These are phyloP conservation scores for Arthroderma sp. DNA, from an alignment of 2,329 filamentous ascomycete species.

Conservation along the genomic window DNA sequence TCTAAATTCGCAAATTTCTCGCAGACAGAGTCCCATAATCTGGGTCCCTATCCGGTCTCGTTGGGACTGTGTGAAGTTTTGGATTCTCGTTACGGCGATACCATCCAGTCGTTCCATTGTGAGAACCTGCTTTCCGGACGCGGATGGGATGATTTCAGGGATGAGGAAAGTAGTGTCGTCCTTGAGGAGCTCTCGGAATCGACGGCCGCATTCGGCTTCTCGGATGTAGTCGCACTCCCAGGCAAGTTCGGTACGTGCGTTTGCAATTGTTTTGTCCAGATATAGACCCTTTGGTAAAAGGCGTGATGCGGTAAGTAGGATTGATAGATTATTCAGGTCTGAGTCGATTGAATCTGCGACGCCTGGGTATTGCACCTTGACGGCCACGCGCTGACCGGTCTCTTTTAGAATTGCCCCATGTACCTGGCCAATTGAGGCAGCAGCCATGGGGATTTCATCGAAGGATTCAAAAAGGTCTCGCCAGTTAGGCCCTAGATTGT, in stretches of 20 bases:
- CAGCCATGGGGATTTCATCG: constrained; percentile 82
- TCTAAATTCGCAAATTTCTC: constrained; percentile 84
- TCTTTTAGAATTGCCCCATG: constrained; percentile 71
- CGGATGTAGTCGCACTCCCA: constrained; percentile 96
- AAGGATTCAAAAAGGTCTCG: constrained; percentile 70
- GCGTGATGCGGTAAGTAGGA: constrained; percentile 80
- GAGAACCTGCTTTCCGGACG: constrained; percentile 71
- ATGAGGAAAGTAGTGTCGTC: constrained; percentile 66
- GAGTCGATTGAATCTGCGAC: constrained; percentile 94
- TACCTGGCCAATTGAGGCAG: constrained; percentile 93
- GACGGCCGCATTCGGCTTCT: constrained; percentile 66
- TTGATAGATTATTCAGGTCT: constrained; percentile 81
- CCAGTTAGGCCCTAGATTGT: constrained; percentile 75
- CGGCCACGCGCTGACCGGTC: constrained; percentile 64
- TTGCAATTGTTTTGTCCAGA: constrained; percentile 93
- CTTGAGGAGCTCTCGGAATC: constrained; percentile 65
- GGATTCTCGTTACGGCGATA: constrained; percentile 68
- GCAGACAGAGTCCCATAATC: constrained; percentile 77
- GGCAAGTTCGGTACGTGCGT: constrained; percentile 76
- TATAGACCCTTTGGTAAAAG: constrained; percentile 85
- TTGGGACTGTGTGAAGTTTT: constrained; percentile 64
- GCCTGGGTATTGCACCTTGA: constrained; percentile 95
- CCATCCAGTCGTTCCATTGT: constrained; percentile 91
- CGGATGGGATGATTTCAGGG: constrained; percentile 62
- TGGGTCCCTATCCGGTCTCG: constrained; percentile 94